These are phyloP conservation scores for Fraxinus xanthoxyloides DNA, from an alignment of 305 asterid genomes.

Conservation along the genomic window DNA sequence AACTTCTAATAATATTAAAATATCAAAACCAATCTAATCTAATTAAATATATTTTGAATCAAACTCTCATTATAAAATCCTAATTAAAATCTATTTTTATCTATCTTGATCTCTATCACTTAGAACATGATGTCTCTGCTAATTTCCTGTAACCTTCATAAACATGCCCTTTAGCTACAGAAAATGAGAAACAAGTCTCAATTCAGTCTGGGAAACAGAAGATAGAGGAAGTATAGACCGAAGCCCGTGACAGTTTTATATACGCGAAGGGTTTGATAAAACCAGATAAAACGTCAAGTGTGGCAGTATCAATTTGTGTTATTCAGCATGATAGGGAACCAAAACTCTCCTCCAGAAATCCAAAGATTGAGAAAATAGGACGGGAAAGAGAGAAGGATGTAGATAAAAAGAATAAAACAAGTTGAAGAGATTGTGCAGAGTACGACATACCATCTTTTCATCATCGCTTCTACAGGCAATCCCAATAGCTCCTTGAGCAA, in stretches of 20 bases:
- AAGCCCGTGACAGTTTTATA: background rate
- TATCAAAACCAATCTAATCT: too few relatives aligned
- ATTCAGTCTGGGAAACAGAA: background rate
- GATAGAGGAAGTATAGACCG: background rate
- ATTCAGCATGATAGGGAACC: background rate
- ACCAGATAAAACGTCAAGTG: background rate
- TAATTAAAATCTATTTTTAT: too few relatives aligned
- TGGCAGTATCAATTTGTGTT: background rate
- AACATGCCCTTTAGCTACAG: background rate
- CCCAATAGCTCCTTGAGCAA: constrained; percentile 96
- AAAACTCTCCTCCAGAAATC: background rate
- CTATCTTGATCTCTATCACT: background rate
- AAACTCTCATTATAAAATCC: too few relatives aligned
- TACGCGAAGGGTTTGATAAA: background rate
- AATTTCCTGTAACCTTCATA: background rate
- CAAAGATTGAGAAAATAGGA: background rate
- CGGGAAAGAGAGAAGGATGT: background rate
- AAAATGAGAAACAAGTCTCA: background rate
- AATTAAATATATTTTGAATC: too few relatives aligned
- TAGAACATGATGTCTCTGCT: background rate
- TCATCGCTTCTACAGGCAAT: constrained; percentile 85
- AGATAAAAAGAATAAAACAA: background rate
- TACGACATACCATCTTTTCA: constrained; percentile 64
- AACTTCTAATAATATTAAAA: too few relatives aligned
- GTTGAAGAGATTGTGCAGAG: background rate